Conservation (phyloP, 176 grass and related monocot species). For the Metroxylon sagu region DNA sequence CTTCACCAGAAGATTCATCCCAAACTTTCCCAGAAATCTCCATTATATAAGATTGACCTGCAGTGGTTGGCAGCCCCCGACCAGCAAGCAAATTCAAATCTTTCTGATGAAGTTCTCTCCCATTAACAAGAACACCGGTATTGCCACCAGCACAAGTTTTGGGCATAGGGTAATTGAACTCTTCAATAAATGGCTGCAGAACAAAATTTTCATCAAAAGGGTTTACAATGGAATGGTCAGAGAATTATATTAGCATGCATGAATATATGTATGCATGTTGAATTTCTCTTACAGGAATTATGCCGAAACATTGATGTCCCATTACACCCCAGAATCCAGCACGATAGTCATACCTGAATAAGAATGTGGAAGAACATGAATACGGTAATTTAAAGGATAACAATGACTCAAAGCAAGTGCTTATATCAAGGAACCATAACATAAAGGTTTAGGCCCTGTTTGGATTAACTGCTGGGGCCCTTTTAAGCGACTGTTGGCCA, state of each 20-base stretch:
- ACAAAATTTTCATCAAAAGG: constrained; percentile 4
- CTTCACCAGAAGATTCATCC: constrained; percentile 50
- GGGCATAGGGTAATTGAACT: constrained; percentile 72
- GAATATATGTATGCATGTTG: not conserved
- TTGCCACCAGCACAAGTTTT: constrained; percentile 62
- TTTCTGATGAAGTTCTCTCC: constrained; percentile 85
- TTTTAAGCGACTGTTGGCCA: too few relatives aligned
- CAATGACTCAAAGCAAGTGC: too few relatives aligned
- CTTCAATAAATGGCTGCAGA: constrained; percentile 75
- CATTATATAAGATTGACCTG: constrained; percentile 51
- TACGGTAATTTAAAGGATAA: too few relatives aligned
- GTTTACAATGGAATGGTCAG: not conserved
- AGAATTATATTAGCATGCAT: too few relatives aligned
- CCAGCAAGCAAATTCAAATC: constrained; percentile 70
- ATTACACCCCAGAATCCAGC: constrained; percentile 99
- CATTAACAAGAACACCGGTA: constrained; percentile 75
- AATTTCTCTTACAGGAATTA: constrained; percentile 73
- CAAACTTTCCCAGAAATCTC: constrained; percentile 79
- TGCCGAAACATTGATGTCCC: constrained; percentile 79
- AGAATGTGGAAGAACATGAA: not conserved
- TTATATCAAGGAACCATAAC: too few relatives aligned
- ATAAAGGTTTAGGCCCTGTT: too few relatives aligned
- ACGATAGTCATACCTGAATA: constrained; percentile 72
- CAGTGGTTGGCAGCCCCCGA: constrained; percentile 53
- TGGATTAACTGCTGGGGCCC: too few relatives aligned